Conservation (phyloP, 2,329 filamentous ascomycete genomes). For the Akanthomyces uredinophilus region DNA sequence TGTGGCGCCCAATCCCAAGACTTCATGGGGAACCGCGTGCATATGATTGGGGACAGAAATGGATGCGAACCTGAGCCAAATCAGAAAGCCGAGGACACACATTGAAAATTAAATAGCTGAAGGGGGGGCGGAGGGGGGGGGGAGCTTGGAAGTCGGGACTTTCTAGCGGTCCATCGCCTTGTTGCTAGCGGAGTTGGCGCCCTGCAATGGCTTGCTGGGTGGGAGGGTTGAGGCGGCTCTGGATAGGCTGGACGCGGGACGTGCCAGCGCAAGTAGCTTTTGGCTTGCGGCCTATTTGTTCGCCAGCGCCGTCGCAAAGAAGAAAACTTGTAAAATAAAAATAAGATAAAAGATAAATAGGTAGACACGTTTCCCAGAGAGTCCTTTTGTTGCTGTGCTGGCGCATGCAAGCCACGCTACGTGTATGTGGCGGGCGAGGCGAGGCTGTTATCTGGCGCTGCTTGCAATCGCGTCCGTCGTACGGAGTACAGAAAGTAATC, state of each 20-base stretch:
- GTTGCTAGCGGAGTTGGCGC: background rate
- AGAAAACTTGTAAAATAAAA: background rate
- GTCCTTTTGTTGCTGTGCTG: background rate
- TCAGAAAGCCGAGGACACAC: too few relatives aligned
- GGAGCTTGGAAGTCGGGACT: too few relatives aligned
- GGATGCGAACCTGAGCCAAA: too few relatives aligned
- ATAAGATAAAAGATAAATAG: background rate
- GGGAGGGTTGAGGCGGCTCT: slow-evolving; percentile 9
- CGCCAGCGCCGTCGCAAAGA: background rate
- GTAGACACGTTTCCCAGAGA: background rate
- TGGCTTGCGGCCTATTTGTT: background rate
- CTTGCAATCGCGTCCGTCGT: background rate
- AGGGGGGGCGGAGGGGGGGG: too few relatives aligned
- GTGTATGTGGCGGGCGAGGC: background rate
- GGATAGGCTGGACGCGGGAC: slow-evolving; percentile 10
- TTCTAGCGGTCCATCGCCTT: background rate
- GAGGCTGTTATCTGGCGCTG: background rate
- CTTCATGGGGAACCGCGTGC: background rate
- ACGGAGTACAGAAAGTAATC: background rate
- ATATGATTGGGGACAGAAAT: slow-evolving; percentile 1
- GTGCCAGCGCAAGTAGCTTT: background rate
- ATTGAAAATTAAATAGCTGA: too few relatives aligned
- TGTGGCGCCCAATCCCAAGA: slow-evolving; percentile 10
- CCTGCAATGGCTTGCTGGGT: background rate
- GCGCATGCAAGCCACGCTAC: slow-evolving; percentile 2